Base-by-base conservation (phyloP, 257 asterid genomes). In the Primulina tabacum region DNA sequence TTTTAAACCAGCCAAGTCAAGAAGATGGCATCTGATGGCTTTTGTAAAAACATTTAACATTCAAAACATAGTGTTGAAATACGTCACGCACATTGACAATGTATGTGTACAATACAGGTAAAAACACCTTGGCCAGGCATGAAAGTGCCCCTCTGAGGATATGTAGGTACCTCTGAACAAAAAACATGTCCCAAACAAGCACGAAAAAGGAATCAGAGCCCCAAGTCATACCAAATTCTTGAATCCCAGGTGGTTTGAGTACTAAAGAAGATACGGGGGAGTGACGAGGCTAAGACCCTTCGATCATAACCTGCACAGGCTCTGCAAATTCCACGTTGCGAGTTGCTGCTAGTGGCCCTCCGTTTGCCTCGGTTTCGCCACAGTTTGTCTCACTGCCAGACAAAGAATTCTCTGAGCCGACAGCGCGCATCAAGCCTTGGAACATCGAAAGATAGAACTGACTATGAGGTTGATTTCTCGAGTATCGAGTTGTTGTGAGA, bases 391-490 rank as follows among this genome's bases (percentile, higher is more conserved):
- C 80, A 43, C 69, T 62, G 34, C 43, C 77, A 6, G 80, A 59
- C 30, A 69, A n/a, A n/a, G 75, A 70, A 72, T 81, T 73, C 79
- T 70, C 92, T 0, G 89, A 52, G 47, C 76, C 82, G 52, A 86
- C 71, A 0, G 89, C 88, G 14, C 84, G 87, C 64, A 86, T 88
- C 77, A 85, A 79, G 21, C 95, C 95, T 62, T 92, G 98, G 80
- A 90, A 47, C 76, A 97, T 84, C 80, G 87, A 70, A 62, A 77
- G 81, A 75, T 90, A 87, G 79, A 90, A 83, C 81, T 81, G 97
- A 80, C 92, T 89, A 26, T 88, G 82, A 59, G 96, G 68, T 84
- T 84, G 92, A 68, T 79, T 87, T 70, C 92, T 82, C 26, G 80
- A 82, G 65, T 90, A 93, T 65, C 67, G 87, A 53, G 87, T 70